Evolutionary conservation across 2,329 filamentous ascomycete genomes (phyloP), one percentile per base, ranked within the genome.

Genomic region (Colletotrichum gigasporum): DNA sequence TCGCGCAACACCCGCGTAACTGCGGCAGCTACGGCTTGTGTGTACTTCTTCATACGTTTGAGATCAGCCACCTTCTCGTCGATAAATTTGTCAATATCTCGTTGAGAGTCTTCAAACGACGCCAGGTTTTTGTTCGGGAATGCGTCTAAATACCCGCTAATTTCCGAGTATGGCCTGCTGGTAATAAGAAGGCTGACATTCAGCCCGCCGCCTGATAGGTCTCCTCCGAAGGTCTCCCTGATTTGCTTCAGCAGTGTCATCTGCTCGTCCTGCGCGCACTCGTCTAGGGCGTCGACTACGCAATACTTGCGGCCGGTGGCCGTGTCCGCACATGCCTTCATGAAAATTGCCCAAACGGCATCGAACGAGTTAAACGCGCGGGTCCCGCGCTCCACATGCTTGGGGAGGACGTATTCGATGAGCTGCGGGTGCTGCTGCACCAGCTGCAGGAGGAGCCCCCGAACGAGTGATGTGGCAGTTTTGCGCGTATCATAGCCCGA

Each of bases 371-470:
- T 47, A 22, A 72, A 71, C 4, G 67, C 10, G 3, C 42, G 26
- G 3, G 18, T 32, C 14, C 52, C 41, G 42, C 66, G 63, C 42
- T 70, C 58, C 4, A 63, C 53, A 42, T 67, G 70, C 41, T 72
- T 66, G 30, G 65, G 61, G n/a, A 69, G 56, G 11, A 71, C 34
- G 30, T 69, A 48, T 18, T 47, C 24, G 28, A 69, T 42, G n/a
- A 72, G 69, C 42, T 42, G 41, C 12, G 60, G 54, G 20, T 70
- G 64, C 51, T 71, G 65, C 26, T 68, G 44, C 9, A 70, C 44
- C 6, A 72, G 61, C 47, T 71, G 67, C 14, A 50, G 35, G 34
- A 73, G 63, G 52, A 73, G 70, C 1, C 70, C 70, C 28, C 70
- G 44, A 22, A 71, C 16, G n/a, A 73, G n/a, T 30, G 67, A 62